Evolutionary conservation across 495 filamentous ascomycete species (phyloP), one percentile per base, ranked within the genome.

Genomic region (Penicillium atrosanguineum): DNA sequence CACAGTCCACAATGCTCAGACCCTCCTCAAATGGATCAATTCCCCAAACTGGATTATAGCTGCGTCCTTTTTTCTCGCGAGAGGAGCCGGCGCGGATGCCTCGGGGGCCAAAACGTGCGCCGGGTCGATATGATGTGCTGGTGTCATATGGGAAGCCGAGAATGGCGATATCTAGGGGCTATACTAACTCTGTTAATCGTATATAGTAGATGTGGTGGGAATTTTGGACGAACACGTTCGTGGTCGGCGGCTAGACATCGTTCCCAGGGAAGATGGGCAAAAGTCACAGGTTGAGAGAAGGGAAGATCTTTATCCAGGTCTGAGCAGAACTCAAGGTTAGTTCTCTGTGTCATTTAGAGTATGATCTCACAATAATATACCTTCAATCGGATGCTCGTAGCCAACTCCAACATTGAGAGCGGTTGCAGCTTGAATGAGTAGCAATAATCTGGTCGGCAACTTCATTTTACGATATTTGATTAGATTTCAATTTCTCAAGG

Each of bases 31-130:
- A 80, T 2, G 78, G 78, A 54, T 82, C 78, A 3, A 71, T 60
- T 8, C 65, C 62, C 66, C 46, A 72, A 60, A 58, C 67, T 62
- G 56, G 53, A 26, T 67, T 70, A 38, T 64, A 70, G 42, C 67
- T 62, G 14, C 65, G 60, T 11, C 63, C 57, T 34, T 61, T 59
- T 41, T 61, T 61, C 15, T 67, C 57, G 15, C 63, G 63, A 0
- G 57, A 56, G 3, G 77, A 81, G 64, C 83, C 84, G 63, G 85
- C 77, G 52, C 87, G 78, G 55, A 90, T 89, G 15, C 81, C 83
- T 19, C 73, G 78, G 5, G 87, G 86, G 1, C 87, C 87, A 54
- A 87, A 90, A 12, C 87, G 78, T 12, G 31, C 31, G 21, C 87
- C 86, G 5, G 86, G 86, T 26, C 86, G 77, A 65, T 85, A 85